A percentile compares a stretch with the other conserved stretches of the same genome.
These are phyloP conservation scores for Penicillium oxalicum DNA, from an alignment of 2,329 filamentous ascomycete genomes.

Conservation along the genomic window DNA sequence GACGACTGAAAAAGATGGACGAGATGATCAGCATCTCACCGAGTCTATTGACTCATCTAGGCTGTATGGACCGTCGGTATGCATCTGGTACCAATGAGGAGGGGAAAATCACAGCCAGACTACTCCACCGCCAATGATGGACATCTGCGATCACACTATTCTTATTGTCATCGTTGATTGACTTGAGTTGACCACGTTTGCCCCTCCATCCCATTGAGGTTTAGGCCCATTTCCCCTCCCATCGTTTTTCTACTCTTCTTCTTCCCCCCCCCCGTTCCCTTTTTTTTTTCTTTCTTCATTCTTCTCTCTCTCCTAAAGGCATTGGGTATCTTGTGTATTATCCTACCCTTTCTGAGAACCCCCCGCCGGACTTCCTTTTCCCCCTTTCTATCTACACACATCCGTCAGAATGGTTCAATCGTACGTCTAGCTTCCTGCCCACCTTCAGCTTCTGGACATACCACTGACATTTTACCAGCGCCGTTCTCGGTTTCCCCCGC, in stretches of 20 bases:
- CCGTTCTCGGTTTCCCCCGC: conserved; percentile 96
- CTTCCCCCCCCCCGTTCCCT: conserved; percentile 14
- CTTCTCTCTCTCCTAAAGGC: conserved; percentile 19
- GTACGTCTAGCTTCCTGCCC: conserved; percentile 36
- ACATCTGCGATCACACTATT: neutral
- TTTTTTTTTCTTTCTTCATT: conserved; percentile 10
- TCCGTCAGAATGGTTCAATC: conserved; percentile 55
- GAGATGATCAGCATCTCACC: no score
- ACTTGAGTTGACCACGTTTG: neutral
- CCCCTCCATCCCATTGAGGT: conserved; percentile 17
- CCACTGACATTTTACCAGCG: conserved; percentile 31
- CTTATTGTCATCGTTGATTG: neutral
- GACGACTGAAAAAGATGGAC: no score
- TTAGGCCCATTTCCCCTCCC: conserved; percentile 20
- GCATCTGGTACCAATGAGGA: no score
- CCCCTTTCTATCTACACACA: conserved; percentile 18
- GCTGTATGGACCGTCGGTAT: no score
- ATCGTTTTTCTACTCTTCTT: conserved; percentile 22
- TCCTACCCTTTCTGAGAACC: conserved; percentile 14
- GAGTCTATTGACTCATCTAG: no score
- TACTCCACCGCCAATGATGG: neutral
- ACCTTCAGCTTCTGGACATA: neutral
- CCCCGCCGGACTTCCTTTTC: conserved; percentile 1
- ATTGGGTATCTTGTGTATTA: conserved; percentile 16
- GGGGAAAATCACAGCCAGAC: neutral